Evolutionary conservation across 305 asterid genomes (phyloP).

Genomic region (Fraxinus velutina): DNA sequence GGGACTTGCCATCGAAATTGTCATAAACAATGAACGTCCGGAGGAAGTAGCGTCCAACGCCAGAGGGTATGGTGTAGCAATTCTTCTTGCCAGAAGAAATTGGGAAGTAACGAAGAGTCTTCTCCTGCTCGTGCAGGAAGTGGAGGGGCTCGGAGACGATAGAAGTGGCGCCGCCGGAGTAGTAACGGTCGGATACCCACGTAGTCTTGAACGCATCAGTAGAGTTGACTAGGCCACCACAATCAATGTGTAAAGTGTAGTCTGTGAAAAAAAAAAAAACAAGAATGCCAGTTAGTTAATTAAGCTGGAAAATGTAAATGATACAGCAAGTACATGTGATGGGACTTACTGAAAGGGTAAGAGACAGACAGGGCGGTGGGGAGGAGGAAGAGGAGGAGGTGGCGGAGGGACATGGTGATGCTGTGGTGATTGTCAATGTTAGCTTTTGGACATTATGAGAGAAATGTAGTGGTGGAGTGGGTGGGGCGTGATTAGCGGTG

Average conservation of each 20-base stretch:
- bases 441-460: slow-evolving; percentile 39
- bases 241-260: slow-evolving; percentile 67
- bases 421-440: slow-evolving; percentile 27
- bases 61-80: slow-evolving; percentile 63
- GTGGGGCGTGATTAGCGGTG: slow-evolving; percentile 37
- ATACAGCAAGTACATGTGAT: neutral
- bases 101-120: slow-evolving; percentile 81
- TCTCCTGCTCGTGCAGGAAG: slow-evolving; percentile 67
- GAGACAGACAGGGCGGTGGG: slow-evolving; percentile 34
- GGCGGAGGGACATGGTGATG: slow-evolving; percentile 39
- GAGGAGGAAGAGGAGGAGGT: slow-evolving; percentile 27
- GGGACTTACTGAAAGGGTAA: slow-evolving; percentile 52
- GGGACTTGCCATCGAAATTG: slow-evolving; percentile 73
- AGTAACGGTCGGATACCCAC: slow-evolving; percentile 85
- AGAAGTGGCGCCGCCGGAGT: slow-evolving; percentile 67
- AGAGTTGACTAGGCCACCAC: slow-evolving; percentile 63
- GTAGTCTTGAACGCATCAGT: slow-evolving; percentile 61
- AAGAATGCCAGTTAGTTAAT: neutral
- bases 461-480: slow-evolving; percentile 3
- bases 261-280: slow-evolving; percentile 33
- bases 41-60: slow-evolving; percentile 47
- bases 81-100: slow-evolving; percentile 76
- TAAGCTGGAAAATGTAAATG: neutral
- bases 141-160: slow-evolving; percentile 85
- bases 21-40: slow-evolving; percentile 87